Conservation (phyloP, 2,329 filamentous ascomycete genomes). For the Colletotrichum agaves region DNA sequence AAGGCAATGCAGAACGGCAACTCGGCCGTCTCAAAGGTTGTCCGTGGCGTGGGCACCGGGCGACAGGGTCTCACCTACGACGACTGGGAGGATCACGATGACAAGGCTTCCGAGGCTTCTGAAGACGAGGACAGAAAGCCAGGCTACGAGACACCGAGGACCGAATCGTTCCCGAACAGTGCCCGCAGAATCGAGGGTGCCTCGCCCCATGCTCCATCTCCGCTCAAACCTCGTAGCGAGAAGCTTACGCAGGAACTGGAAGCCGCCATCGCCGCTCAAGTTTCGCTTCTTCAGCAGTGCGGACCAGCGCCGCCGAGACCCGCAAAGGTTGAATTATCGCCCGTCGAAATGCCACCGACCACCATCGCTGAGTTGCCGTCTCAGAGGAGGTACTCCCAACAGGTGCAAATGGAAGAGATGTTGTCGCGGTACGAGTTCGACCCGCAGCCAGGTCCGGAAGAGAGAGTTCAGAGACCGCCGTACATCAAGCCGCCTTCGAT, state of each 20-base stretch:
- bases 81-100: slow-evolving; percentile 42
- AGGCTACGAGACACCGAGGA: not conserved
- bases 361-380: slow-evolving; percentile 25
- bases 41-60: slow-evolving; percentile 43
- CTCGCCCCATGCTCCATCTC: not conserved
- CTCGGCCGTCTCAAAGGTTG: slow-evolving; percentile 42
- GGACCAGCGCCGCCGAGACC: slow-evolving; percentile 17
- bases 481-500: slow-evolving; percentile 15
- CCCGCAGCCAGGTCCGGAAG: slow-evolving; percentile 12
- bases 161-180: slow-evolving; percentile 16
- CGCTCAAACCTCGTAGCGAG: slow-evolving; percentile 10
- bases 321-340: slow-evolving; percentile 13
- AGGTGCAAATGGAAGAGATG: slow-evolving; percentile 16
- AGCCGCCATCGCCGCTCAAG: slow-evolving; percentile 24
- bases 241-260: slow-evolving; percentile 21
- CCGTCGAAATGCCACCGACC: slow-evolving; percentile 11
- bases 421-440: slow-evolving; percentile 28
- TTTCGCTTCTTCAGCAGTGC: slow-evolving; percentile 21
- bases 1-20: slow-evolving; percentile 45
- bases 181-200: slow-evolving; percentile 1
- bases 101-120: slow-evolving; percentile 26
- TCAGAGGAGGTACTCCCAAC: slow-evolving; percentile 28
- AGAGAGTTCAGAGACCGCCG: not conserved
- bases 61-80: slow-evolving; percentile 42
- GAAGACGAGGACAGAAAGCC: slow-evolving; percentile 2